Base-by-base conservation (phyloP, 2,329 filamentous ascomycete genomes). In the Pochonia chlamydosporia region DNA sequence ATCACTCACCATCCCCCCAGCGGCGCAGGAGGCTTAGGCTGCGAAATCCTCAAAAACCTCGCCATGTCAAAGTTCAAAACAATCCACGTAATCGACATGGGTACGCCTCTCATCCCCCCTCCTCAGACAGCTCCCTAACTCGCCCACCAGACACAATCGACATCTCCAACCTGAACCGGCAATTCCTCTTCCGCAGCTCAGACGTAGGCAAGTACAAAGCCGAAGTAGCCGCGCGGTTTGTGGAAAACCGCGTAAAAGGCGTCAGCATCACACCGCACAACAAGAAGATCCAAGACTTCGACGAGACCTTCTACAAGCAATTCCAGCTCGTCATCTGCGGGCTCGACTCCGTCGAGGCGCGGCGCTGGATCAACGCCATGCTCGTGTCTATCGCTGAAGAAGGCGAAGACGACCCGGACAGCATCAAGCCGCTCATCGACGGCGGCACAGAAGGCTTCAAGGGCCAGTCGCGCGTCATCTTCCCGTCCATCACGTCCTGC, bases 71-170 rank as follows among this genome's bases (percentile, higher is more conserved):
- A 91, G 24, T 99, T 99, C 73, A 95, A 87, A 67, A 82, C 96
- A 60, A 96, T 99, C 56, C 90, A 99, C 72, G 93, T 99, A 49
- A 97, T 99, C 59, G 93, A 99, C 70, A 99, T 99, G 93, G 89
- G 87, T 86, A 69, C 49, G 14, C 8, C 18, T 36, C 21, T n/a
- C 2, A n/a, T 26, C 31, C 13, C 16, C 40, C n/a, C 24, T n/a
- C 3, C 20, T 9, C 21, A 25, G 5, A 23, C 10, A 33, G 11
- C 13, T 20, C 14, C 11, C 30, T 43, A 21, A 23, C 37, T 13
- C 13, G 20, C 5, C 3, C n/a, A 9, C 25, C 55, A 89, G 90
- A 99, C 67, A 99, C 92, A 1, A 99, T 99, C 66, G 93, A 99
- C 63, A 92, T 99, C 51, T 96, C 91, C 43, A 99, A 99, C 65